phyloP scores from a whole-genome alignment of 116 monocot species.

The Zostera marina region DNA sequence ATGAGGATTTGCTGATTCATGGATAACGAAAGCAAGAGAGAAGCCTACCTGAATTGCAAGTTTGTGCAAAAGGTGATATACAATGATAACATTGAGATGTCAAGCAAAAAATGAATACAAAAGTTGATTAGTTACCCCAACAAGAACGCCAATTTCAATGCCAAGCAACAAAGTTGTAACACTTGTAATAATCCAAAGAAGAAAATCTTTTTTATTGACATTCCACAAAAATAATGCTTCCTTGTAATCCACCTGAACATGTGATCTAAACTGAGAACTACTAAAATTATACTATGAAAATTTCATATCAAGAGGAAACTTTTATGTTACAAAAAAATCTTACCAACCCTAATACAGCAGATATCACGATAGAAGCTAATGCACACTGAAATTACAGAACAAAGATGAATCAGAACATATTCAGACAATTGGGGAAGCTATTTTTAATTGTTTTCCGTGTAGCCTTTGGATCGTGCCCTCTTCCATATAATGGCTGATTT shows the following conservation, averaged over 20 bases:
- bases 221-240: constrained; percentile 89
- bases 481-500: no score
- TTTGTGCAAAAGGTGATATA: background rate
- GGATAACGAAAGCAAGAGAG: constrained; percentile 94
- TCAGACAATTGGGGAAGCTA: no score
- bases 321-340: constrained; percentile 11
- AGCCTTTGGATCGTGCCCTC: no score
- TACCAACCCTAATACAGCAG: constrained; percentile 85
- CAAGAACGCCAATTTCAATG: constrained; percentile 93
- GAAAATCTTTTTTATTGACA: constrained; percentile 93
- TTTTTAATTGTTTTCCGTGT: no score
- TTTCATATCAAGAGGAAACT: background rate
- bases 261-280: background rate
- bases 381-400: constrained; percentile 49
- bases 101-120: constrained; percentile 4
- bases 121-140: constrained; percentile 51
- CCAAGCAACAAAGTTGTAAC: constrained; percentile 71
- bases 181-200: constrained; percentile 79
- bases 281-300: background rate
- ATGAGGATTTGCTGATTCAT: constrained; percentile 98
- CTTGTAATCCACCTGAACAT: constrained; percentile 73
- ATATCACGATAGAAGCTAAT: constrained; percentile 85
- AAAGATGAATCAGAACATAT: background rate
- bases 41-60: constrained; percentile 44
- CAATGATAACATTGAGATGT: no score